phyloP scores from a whole-genome alignment of 495 filamentous ascomycete species.

The Clavariopsis aquatica region DNA sequence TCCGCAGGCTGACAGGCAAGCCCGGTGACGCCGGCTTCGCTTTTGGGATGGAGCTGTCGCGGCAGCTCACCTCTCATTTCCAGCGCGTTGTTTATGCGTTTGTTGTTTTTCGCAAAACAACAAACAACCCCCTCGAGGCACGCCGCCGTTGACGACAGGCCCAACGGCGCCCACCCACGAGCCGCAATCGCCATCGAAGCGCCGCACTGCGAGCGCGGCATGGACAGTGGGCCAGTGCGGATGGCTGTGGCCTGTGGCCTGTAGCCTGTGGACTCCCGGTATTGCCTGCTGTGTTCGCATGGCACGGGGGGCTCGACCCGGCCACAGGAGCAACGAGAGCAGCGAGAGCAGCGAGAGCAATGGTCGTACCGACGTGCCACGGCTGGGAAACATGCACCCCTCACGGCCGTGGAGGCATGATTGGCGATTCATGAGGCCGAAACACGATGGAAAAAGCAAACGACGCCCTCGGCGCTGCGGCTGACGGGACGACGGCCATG shows the following conservation, averaged over 20 bases:
- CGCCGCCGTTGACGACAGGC: neutral
- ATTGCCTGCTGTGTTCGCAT: slow-evolving; percentile 22
- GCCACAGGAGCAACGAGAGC: too few species aligned
- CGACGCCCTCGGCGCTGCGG: slow-evolving; percentile 8
- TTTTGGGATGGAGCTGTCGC: neutral
- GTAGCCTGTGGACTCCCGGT: neutral
- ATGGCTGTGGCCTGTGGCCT: neutral
- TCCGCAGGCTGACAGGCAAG: slow-evolving; percentile 3
- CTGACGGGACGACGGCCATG: neutral
- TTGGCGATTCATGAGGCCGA: slow-evolving; percentile 20
- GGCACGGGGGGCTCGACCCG: neutral
- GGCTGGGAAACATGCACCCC: slow-evolving; percentile 20
- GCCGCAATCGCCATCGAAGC: neutral
- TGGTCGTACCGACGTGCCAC: slow-evolving; percentile 2
- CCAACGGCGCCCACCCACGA: neutral
- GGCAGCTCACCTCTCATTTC: slow-evolving; percentile 29
- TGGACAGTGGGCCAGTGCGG: neutral
- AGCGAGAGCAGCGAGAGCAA: slow-evolving; percentile 17
- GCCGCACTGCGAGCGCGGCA: slow-evolving; percentile 7
- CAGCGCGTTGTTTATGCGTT: slow-evolving; percentile 35
- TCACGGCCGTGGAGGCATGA: neutral
- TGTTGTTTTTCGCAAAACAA: slow-evolving; percentile 22
- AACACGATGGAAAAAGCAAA: slow-evolving; percentile 10
- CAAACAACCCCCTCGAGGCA: neutral
- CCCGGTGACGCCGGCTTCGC: slow-evolving; percentile 8